Evolutionary conservation across 2,329 filamentous ascomycete species (phyloP).

Genomic region (Colletotrichum spaethianum): DNA sequence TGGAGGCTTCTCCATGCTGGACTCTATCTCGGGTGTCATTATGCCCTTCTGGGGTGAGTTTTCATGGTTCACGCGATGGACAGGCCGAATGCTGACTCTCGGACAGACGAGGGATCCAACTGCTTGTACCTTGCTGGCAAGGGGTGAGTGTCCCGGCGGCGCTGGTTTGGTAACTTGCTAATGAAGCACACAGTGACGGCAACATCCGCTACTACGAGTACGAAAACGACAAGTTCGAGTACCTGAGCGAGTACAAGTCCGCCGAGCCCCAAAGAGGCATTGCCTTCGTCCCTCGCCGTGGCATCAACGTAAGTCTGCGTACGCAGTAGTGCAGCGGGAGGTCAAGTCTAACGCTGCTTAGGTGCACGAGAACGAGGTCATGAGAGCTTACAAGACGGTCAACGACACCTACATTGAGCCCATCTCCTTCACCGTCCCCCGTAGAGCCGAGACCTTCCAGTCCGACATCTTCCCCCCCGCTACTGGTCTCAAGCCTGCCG

Average conservation of each 20-base stretch:
- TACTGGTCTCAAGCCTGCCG: slow-evolving; percentile 82
- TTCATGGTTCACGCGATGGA: neutral
- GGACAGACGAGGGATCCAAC: slow-evolving; percentile 86
- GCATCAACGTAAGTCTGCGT: slow-evolving; percentile 79
- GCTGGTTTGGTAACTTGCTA: slow-evolving; percentile 31
- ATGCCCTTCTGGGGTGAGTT: slow-evolving; percentile 95
- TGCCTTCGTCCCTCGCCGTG: slow-evolving; percentile 94
- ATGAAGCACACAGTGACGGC: slow-evolving; percentile 79
- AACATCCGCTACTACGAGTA: slow-evolving; percentile 99
- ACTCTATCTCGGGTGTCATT: slow-evolving; percentile 97
- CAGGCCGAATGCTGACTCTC: slow-evolving; percentile 43
- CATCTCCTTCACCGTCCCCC: slow-evolving; percentile 96
- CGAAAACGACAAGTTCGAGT: slow-evolving; percentile 98
- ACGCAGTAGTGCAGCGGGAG: neutral
- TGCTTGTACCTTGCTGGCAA: slow-evolving; percentile 97
- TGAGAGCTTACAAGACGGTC: slow-evolving; percentile 97
- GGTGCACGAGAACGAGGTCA: slow-evolving; percentile 96
- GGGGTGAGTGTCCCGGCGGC: slow-evolving; percentile 74
- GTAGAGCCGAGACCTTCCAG: slow-evolving; percentile 94
- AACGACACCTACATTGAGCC: slow-evolving; percentile 96
- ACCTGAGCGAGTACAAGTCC: slow-evolving; percentile 97
- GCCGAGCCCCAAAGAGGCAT: slow-evolving; percentile 93
- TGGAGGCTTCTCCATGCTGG: slow-evolving; percentile 89
- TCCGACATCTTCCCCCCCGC: slow-evolving; percentile 96
- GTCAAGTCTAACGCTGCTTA: slow-evolving; percentile 51